Percentiles rank a stretch among this genome's conserved stretches.
These are phyloP conservation scores for Linum tenue DNA, from an alignment of 345 rosid genomes.

Conservation along the genomic window DNA sequence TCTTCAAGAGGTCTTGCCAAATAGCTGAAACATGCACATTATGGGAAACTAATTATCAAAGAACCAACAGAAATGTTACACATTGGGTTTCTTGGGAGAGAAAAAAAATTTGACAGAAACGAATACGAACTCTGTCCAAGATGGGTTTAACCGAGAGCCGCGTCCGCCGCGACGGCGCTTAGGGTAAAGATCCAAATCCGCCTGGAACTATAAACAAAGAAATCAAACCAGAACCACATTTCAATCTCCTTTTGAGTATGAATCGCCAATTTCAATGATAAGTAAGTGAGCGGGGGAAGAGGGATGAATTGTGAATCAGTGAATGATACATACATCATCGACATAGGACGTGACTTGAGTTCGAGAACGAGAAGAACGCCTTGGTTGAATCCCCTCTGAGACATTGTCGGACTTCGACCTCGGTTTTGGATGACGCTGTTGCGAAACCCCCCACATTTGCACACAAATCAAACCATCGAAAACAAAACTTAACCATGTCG, in stretches of 20 bases:
- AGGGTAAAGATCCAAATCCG: slow-evolving; percentile 15
- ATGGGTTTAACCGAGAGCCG: slow-evolving; percentile 21
- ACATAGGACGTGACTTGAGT: slow-evolving; percentile 27
- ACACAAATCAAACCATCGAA: not conserved
- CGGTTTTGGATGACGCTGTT: slow-evolving; percentile 24
- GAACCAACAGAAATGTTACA: not conserved
- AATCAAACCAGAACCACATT: not conserved
- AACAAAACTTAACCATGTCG: not conserved
- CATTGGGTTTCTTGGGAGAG: not conserved
- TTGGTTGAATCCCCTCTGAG: slow-evolving; percentile 20
- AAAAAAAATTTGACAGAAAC: too few species aligned
- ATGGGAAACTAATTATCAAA: not conserved
- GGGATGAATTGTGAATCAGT: not conserved
- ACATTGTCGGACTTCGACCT: slow-evolving; percentile 5
- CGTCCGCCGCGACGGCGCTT: slow-evolving; percentile 9
- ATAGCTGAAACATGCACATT: slow-evolving; percentile 25
- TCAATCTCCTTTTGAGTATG: too few species aligned
- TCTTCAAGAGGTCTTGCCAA: slow-evolving; percentile 41
- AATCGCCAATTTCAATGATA: not conserved
- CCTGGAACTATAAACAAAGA: slow-evolving; percentile 14
- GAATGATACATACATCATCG: slow-evolving; percentile 30
- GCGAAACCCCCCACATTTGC: not conserved
- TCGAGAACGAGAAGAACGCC: slow-evolving; percentile 48
- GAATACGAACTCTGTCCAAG: slow-evolving; percentile 27
- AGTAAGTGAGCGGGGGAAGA: not conserved